A percentile compares a stretch with the other conserved stretches of the same genome.
phyloP scores from a whole-genome alignment of 1,284 basidiomycete species.

The Bjerkandera adusta region DNA sequence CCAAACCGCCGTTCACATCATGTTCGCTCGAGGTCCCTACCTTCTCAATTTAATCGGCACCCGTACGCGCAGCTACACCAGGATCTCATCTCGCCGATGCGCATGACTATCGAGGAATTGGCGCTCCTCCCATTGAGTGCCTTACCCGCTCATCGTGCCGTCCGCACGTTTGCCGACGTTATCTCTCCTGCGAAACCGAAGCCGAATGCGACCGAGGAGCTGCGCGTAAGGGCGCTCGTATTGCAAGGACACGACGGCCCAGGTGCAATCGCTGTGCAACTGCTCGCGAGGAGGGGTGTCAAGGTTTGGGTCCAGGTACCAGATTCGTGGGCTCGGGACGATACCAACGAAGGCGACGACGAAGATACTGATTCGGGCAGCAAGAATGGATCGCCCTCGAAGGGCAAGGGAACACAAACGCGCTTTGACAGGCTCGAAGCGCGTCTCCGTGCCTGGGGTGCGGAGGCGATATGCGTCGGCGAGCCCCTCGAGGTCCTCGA shows the following conservation, averaged over 20 bases:
- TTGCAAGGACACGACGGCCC: constrained; percentile 75
- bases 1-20: constrained; percentile 20
- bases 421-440: constrained; percentile 44
- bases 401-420: constrained; percentile 12
- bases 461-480: constrained; percentile 62
- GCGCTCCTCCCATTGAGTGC: constrained; percentile 77
- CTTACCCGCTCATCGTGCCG: constrained; percentile 74
- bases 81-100: constrained; percentile 16
- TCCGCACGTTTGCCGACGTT: constrained; percentile 51
- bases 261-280: constrained; percentile 74
- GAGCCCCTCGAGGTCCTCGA: constrained; percentile 55
- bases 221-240: constrained; percentile 51
- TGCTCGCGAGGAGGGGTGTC: constrained; percentile 63
- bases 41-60: constrained; percentile 15
- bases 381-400: constrained; percentile 11
- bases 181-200: constrained; percentile 19
- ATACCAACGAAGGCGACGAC: constrained; percentile 15
- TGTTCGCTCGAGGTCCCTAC: constrained; percentile 22
- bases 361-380: constrained; percentile 5
- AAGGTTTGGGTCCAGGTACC: constrained; percentile 71
- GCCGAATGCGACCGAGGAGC: constrained; percentile 6
- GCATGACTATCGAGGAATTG: constrained; percentile 70
- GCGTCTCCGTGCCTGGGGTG: constrained; percentile 60
- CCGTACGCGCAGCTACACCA: constrained; percentile 17
- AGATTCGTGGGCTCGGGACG: constrained; percentile 31